Percentiles rank a stretch among this genome's conserved stretches.
phyloP scores from a whole-genome alignment of 495 filamentous ascomycete genomes.

The Aspergillus ellipticus region DNA sequence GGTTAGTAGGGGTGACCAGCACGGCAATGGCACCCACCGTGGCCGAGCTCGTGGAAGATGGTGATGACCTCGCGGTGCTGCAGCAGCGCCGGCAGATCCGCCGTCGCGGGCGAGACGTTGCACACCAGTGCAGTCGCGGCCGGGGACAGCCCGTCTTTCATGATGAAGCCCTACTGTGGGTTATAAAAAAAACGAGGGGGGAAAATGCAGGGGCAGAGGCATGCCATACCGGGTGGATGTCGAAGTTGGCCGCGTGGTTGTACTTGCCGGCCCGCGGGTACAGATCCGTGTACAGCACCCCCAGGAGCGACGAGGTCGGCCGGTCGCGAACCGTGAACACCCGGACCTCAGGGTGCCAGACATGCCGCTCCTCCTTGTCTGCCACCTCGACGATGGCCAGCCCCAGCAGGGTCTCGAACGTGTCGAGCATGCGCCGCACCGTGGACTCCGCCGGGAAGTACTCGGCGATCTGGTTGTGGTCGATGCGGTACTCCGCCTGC shows the following conservation, averaged over 20 bases:
- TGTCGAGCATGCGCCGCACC: background rate
- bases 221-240: background rate
- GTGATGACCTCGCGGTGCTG: background rate
- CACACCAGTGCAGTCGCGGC: background rate
- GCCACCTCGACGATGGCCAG: background rate
- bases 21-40: background rate
- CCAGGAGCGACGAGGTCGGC: background rate
- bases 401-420: background rate
- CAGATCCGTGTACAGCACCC: background rate
- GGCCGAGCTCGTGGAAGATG: conserved; percentile 1
- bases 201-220: too few relatives aligned
- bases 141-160: background rate
- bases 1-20: background rate
- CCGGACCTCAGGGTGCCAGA: background rate
- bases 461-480: background rate
- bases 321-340: background rate
- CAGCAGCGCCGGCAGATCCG: background rate
- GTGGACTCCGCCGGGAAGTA: background rate
- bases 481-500: background rate
- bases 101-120: background rate
- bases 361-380: background rate
- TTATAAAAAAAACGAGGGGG: too few relatives aligned
- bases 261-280: conserved; percentile 1
- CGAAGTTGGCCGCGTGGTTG: conserved; percentile 1
- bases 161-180: background rate